Conservation (phyloP, 164 flowering plant species). For the Piper betle region DNA sequence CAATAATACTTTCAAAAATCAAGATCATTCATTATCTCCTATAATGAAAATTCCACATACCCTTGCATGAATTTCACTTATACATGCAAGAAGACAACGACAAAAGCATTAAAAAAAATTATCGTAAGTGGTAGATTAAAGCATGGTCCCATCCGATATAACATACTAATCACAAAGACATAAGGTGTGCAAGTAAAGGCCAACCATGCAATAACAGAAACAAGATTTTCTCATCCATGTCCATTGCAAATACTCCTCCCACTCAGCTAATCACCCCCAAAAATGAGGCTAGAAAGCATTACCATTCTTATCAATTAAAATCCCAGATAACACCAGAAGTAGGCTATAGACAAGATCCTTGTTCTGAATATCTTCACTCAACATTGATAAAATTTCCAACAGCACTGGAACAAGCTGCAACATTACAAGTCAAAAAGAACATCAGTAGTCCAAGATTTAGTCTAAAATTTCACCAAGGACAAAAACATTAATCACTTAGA, state of each 20-base stretch:
- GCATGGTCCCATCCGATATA: no score
- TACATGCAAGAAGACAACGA: not conserved
- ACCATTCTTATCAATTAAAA: conserved; percentile 76
- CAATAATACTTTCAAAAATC: not conserved
- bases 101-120: not conserved
- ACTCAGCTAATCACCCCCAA: not conserved
- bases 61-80: no score
- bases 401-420: conserved; percentile 62
- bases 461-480: not conserved
- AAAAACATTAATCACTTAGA: not conserved
- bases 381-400: conserved; percentile 34
- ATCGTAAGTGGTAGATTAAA: no score
- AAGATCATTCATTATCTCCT: not conserved
- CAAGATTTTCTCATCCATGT: not conserved
- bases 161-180: no score
- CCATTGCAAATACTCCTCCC: not conserved
- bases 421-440: not conserved
- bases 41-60: not conserved
- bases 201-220: not conserved
- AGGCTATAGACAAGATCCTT: conserved; percentile 57
- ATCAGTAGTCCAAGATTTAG: not conserved
- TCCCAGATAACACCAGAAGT: conserved; percentile 67
- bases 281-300: conserved; percentile 4
- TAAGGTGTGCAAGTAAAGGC: no score
- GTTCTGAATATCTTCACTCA: conserved; percentile 38